A percentile compares a stretch with the other conserved stretches of the same genome.
Evolutionary conservation across 2,329 filamentous ascomycete species (phyloP).

Genomic region (Cryphonectria parasitica): DNA sequence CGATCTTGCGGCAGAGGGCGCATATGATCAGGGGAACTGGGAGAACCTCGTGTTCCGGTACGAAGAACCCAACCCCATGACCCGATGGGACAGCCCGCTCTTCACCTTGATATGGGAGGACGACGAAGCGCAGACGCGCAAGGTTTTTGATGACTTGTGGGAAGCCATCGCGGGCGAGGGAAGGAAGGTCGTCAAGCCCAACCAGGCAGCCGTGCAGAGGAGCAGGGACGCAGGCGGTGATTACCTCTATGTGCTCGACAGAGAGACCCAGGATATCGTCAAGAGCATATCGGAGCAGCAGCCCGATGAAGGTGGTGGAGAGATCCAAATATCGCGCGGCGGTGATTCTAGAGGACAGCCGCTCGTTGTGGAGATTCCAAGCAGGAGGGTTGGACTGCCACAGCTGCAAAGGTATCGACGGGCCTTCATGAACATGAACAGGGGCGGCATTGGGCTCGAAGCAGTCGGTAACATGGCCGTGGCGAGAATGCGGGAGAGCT

Average conservation of each 20-base stretch:
- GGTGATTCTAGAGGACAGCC: conserved; percentile 44
- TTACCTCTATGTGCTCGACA: conserved; percentile 80
- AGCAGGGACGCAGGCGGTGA: conserved; percentile 68
- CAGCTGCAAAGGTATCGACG: conserved; percentile 77
- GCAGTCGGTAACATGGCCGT: conserved; percentile 57
- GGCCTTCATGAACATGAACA: conserved; percentile 77
- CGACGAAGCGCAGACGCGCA: conserved; percentile 58
- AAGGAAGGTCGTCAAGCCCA: conserved; percentile 69
- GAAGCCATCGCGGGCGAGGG: conserved; percentile 69
- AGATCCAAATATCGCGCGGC: conserved; percentile 54
- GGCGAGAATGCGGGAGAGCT: conserved; percentile 62
- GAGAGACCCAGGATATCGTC: conserved; percentile 77
- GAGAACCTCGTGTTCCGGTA: conserved; percentile 82
- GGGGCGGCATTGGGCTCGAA: conserved; percentile 67
- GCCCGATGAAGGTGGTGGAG: conserved; percentile 66
- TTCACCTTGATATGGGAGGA: conserved; percentile 82
- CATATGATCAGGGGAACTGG: conserved; percentile 65
- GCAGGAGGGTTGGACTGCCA: conserved; percentile 68
- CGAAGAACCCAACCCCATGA: conserved; percentile 86
- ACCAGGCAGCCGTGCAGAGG: conserved; percentile 72
- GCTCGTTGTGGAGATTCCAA: conserved; percentile 67
- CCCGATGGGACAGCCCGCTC: conserved; percentile 80
- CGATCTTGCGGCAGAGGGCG: conserved; percentile 41
- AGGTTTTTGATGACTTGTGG: conserved; percentile 71
- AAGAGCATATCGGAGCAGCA: conserved; percentile 71